A percentile compares a stretch with the other conserved stretches of the same genome.
These are phyloP conservation scores for Fusarium falciforme DNA, from an alignment of 2,329 filamentous ascomycete genomes.

Conservation along the genomic window DNA sequence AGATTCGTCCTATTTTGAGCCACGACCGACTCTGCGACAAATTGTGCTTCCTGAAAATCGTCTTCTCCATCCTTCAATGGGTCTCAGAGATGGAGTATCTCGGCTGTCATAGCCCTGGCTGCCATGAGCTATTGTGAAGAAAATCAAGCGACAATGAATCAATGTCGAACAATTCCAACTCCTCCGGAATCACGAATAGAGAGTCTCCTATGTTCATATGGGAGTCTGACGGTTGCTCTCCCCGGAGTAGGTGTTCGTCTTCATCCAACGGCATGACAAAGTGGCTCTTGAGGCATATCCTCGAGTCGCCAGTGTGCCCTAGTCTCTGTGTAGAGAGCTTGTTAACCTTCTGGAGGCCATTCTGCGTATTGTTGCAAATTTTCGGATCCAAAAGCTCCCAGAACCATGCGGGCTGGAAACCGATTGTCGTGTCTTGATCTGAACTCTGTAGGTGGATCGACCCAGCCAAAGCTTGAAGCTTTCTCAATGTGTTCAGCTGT, in stretches of 20 bases:
- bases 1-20: background rate
- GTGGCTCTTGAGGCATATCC: background rate
- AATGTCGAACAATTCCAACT: no score
- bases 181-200: background rate
- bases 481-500: background rate
- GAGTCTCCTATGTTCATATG: background rate
- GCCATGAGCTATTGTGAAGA: background rate
- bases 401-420: background rate
- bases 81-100: no score
- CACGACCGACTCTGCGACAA: no score
- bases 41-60: no score
- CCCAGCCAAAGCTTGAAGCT: slow-evolving; percentile 1
- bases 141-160: no score
- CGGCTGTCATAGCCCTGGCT: background rate
- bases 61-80: no score
- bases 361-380: background rate
- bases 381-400: background rate
- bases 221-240: background rate
- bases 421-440: background rate
- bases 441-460: background rate
- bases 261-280: background rate
- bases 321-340: background rate
- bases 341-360: background rate
- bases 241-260: background rate
- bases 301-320: background rate